Base-by-base conservation (phyloP, 257 asterid genomes). In the Jasminum sambac region DNA sequence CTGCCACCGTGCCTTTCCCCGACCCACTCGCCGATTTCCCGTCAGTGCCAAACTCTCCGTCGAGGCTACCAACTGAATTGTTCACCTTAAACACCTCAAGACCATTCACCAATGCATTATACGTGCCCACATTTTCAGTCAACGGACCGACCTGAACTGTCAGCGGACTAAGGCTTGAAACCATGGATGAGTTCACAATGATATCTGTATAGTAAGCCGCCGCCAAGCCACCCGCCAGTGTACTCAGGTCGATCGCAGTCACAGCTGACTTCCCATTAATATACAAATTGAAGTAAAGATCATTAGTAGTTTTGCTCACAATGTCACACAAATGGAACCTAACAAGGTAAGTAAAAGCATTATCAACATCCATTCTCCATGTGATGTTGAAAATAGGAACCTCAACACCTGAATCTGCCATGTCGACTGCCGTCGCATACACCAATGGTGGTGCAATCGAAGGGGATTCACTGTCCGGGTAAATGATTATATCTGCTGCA, bases 381-480 rank as follows among this genome's bases (percentile, higher is more conserved):
- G 78, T 67, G 34, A 74, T 21, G 17, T 74, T 74, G 63, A 66
- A 66, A 67, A 67, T 63, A 5, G 58, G 39, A 37, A 38, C 14
- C 84, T 23, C 72, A 8, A 78, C 86, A 14, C 83, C 82, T 66
- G 98, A 90, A 46, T 84, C 73, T 0, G 91, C 94, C 95, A 95
- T 90, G 61, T 90, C 87, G 0, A 81, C 72, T 14, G 99, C 99
- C 8, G 97, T 76, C 37, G 98, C 83, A 67, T 95, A 95, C 58
- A 95, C 96, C 30, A 46, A 5, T 0, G 96, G 97, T 36, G 98
- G 98, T 1, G 95, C 98, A 19, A 89, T 88, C 72, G 85, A 72
- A 44, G 98, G 95, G 2, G 99, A 95, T 25, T 83, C 90, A 0
- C 95, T 94, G 0, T 79, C 86, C 0, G 96, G 99, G 67, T 95